Evolutionary conservation across 495 filamentous ascomycete species (phyloP), one percentile per base, ranked within the genome.

Genomic region (Podospora australis): DNA sequence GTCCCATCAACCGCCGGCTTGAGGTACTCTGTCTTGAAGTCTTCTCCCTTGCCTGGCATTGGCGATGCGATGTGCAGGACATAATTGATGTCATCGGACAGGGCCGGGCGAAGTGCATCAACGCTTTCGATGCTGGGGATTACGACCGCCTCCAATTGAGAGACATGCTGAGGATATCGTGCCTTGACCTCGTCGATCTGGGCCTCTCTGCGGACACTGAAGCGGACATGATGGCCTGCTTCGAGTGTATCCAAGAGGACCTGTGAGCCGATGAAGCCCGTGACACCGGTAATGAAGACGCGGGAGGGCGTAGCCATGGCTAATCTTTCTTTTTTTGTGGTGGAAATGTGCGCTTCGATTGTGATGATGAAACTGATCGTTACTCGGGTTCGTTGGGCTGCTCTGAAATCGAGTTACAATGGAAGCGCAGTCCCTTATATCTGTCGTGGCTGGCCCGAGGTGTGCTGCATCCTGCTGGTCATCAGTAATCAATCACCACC

Each of bases 201-300:
- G 7, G 42, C 26, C 17, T 39, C 52, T 6, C 48, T 35, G 13
- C 52, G 47, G 36, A 55, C 29, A 28, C 35, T 47, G 2, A 55
- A 21, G 6, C 42, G 52, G 16, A 41, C 35, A 3, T 30, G 52
- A 19, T 50, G 43, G 3, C 52, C 52, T 1, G 52, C 52, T 19
- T 50, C 36, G 35, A 55, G 43, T 2, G 52, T 26, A 32, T 55
- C 35, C 7, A 46, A 30, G 1, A 55, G 48, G 23, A 56, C 51
- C 16, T 69, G 55, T 11, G 63, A 59, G 11, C 69, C 70, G 20
- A 70, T 68, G 50, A 62, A 64, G 52, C 67, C 68, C n/a, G 65
- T 64, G 4, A 58, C 54, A 14, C 65, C 54, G 14, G 62, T 64
- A 45, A 69, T 58, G 47, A 71, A 59, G 34, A 65, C 29, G 13